A percentile compares a stretch with the other conserved stretches of the same genome.
phyloP scores from a whole-genome alignment of 352 stramenopile species.

The Pythium insidiosum region DNA sequence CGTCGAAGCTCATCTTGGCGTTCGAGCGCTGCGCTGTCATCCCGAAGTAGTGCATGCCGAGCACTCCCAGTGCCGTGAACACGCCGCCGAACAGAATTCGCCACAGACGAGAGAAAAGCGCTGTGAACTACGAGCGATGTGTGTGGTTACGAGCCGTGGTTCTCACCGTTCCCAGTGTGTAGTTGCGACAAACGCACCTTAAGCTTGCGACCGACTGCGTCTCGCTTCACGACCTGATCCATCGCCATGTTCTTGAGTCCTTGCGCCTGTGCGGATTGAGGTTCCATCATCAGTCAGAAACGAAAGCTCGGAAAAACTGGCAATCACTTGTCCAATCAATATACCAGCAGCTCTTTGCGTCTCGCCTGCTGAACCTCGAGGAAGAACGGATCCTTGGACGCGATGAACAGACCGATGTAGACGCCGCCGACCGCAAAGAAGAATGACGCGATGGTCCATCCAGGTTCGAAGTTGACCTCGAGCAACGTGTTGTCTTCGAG shows the following conservation, averaged over 20 bases:
- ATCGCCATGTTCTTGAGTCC: slow-evolving; percentile 35
- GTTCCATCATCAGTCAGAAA: too few species aligned
- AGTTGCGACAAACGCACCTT: slow-evolving; percentile 17
- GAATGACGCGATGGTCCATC: slow-evolving; percentile 44
- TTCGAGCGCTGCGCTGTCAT: slow-evolving; percentile 57
- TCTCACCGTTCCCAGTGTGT: too few species aligned
- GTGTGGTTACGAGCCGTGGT: too few species aligned
- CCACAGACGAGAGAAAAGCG: slow-evolving; percentile 47
- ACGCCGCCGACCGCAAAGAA: slow-evolving; percentile 43
- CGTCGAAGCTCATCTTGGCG: slow-evolving; percentile 25
- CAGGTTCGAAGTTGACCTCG: slow-evolving; percentile 42
- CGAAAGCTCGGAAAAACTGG: too few species aligned
- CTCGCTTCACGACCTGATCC: slow-evolving; percentile 34
- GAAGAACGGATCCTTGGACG: slow-evolving; percentile 54
- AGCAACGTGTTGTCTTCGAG: slow-evolving; percentile 26
- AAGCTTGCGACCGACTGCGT: slow-evolving; percentile 32
- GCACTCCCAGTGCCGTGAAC: slow-evolving; percentile 46
- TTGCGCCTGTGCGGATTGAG: slow-evolving; percentile 16
- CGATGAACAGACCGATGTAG: slow-evolving; percentile 42
- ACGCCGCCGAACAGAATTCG: slow-evolving; percentile 37
- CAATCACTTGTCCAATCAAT: too few species aligned
- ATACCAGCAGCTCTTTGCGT: slow-evolving; percentile 41
- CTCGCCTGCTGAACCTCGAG: slow-evolving; percentile 43
- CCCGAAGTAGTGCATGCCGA: slow-evolving; percentile 71
- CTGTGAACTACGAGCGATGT: slow-evolving; percentile 20